Percentiles rank a stretch among this genome's conserved stretches.
Conservation (phyloP, 2,329 filamentous ascomycete genomes). For the Exophiala spinifera region DNA sequence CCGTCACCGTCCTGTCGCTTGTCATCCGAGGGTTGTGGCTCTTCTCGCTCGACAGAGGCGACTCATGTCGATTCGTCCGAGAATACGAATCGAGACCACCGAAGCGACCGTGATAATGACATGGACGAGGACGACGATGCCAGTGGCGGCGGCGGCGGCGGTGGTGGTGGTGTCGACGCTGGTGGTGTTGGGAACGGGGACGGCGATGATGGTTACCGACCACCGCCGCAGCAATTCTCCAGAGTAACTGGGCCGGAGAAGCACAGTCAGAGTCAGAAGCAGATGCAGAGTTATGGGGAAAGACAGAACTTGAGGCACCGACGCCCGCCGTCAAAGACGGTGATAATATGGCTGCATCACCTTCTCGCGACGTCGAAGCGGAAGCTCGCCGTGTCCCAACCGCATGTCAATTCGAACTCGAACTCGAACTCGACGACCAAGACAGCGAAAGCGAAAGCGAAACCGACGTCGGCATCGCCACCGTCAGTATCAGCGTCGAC, state of each 20-base stretch:
- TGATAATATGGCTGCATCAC: slow-evolving; percentile 28
- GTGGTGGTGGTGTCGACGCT: no score
- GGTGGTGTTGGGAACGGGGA: no score
- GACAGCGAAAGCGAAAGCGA: not conserved
- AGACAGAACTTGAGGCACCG: no score
- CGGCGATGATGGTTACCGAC: not conserved
- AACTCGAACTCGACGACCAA: not conserved
- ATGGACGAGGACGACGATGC: not conserved
- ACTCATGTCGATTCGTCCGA: not conserved
- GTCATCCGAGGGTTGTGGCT: not conserved
- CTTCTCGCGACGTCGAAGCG: slow-evolving; percentile 25
- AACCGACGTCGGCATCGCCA: not conserved
- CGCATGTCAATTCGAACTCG: not conserved
- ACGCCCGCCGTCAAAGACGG: slow-evolving; percentile 18
- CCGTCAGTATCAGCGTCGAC: not conserved
- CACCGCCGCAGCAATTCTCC: not conserved
- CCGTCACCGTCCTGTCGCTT: no score
- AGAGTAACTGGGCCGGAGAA: no score
- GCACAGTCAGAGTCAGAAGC: no score
- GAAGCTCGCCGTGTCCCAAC: slow-evolving; percentile 20
- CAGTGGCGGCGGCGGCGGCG: no score
- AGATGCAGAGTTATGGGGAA: not conserved
- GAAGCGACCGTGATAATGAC: not conserved
- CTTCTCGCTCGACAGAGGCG: not conserved
- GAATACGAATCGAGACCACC: not conserved